These are phyloP conservation scores for Salix purpurea DNA, from an alignment of 345 rosid genomes.

Conservation along the genomic window DNA sequence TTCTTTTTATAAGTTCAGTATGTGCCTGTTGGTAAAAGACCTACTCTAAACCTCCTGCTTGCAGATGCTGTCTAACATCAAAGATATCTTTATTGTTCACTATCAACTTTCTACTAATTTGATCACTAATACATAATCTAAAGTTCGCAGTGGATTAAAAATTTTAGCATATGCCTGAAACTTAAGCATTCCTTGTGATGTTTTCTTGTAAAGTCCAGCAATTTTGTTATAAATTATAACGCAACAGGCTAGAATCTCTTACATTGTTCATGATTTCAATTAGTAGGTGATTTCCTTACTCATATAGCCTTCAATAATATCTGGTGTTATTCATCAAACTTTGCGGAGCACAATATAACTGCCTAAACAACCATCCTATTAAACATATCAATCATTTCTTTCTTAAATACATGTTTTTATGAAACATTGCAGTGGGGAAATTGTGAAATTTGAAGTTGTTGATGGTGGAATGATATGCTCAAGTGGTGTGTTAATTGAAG, in stretches of 20 bases:
- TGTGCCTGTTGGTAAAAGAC: background rate
- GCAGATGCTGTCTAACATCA: background rate
- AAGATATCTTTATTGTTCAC: background rate
- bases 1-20: background rate
- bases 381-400: background rate
- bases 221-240: no score
- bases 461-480: conserved; percentile 90
- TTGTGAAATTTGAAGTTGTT: conserved; percentile 63
- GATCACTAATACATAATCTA: background rate
- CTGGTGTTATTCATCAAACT: background rate
- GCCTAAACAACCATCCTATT: background rate
- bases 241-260: background rate
- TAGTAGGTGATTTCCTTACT: background rate
- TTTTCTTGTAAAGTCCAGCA: background rate
- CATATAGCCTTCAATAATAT: background rate
- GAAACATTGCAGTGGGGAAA: conserved; percentile 48
- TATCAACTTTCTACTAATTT: background rate
- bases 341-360: background rate
- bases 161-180: background rate
- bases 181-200: background rate
- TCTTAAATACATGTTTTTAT: background rate
- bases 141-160: background rate
- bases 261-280: background rate
- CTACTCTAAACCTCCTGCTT: background rate
- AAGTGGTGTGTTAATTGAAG: conserved; percentile 72